These are phyloP conservation scores for Lachancea waltii DNA, from an alignment of 805 yeast species.

Conservation along the genomic window DNA sequence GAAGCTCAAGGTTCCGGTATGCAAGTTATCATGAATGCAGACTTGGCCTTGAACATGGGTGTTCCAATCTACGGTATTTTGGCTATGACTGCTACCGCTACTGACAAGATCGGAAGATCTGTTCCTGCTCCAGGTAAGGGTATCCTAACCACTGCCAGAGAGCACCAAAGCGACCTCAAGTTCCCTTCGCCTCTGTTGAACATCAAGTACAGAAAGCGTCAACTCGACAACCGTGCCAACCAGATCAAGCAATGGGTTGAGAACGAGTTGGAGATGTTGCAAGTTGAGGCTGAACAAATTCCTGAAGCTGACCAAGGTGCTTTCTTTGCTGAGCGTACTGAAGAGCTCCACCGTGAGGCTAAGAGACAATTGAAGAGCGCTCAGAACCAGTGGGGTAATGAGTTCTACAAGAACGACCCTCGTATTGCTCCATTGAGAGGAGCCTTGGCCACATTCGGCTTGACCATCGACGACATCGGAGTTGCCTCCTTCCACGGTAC, in stretches of 20 bases:
- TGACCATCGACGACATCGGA: conserved; percentile 89
- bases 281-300: conserved; percentile 59
- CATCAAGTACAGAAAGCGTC: conserved; percentile 89
- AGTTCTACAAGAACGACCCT: conserved; percentile 84
- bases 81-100: conserved; percentile 92
- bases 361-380: conserved; percentile 80
- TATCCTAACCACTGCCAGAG: conserved; percentile 95
- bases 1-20: conserved; percentile 99
- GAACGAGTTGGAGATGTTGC: conserved; percentile 62
- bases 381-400: conserved; percentile 90
- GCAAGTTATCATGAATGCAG: conserved; percentile 93
- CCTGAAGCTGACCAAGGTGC: conserved; percentile 45
- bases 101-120: conserved; percentile 97
- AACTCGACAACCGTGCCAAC: conserved; percentile 66
- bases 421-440: conserved; percentile 97
- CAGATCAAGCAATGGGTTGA: conserved; percentile 86
- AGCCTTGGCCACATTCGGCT: conserved; percentile 87
- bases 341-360: conserved; percentile 81
- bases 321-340: conserved; percentile 76
- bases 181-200: conserved; percentile 76
- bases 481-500: conserved; percentile 99
- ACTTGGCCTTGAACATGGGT: conserved; percentile 94
- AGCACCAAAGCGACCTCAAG: conserved; percentile 74
- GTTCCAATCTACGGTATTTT: conserved; percentile 96
- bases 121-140: conserved; percentile 99